phyloP scores from a whole-genome alignment of 192 early-diverging fungal species.

The Lunasporangiospora selenospora region DNA sequence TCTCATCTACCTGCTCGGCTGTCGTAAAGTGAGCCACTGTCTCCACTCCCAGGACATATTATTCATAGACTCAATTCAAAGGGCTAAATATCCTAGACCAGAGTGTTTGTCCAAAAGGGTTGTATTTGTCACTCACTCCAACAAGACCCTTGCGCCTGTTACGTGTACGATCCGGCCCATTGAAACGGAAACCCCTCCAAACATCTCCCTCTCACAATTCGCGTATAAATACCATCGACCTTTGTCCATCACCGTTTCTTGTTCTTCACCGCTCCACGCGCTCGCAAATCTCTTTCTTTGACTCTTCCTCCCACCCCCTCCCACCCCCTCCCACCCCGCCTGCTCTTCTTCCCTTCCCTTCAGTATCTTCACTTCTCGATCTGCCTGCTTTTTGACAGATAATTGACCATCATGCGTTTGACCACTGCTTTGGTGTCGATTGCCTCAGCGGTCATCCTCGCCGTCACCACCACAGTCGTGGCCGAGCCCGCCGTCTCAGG shows the following conservation, averaged over 20 bases:
- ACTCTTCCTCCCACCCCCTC: neutral
- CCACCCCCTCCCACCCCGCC: neutral
- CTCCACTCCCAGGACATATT: neutral
- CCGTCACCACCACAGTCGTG: constrained; percentile 25
- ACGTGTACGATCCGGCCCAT: neutral
- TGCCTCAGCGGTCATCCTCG: constrained; percentile 35
- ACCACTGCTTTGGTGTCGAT: constrained; percentile 38
- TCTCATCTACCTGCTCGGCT: too few species aligned
- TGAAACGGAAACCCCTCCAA: neutral
- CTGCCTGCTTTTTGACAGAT: neutral
- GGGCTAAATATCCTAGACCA: neutral
- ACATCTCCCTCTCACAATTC: neutral
- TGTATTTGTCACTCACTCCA: neutral
- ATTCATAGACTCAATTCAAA: neutral
- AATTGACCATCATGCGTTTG: constrained; percentile 23
- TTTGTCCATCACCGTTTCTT: neutral
- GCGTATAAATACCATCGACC: neutral
- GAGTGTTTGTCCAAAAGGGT: neutral
- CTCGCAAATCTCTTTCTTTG: neutral
- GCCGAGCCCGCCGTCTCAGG: constrained; percentile 34
- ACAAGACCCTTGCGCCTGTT: neutral
- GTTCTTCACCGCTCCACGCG: constrained; percentile 1
- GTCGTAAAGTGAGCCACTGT: too few species aligned
- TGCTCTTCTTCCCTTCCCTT: neutral
- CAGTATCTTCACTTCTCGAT: neutral